Percentiles rank a stretch among this genome's conserved stretches.
phyloP scores from a whole-genome alignment of 768 basidiomycete species.

The Termitomyces sp. region DNA sequence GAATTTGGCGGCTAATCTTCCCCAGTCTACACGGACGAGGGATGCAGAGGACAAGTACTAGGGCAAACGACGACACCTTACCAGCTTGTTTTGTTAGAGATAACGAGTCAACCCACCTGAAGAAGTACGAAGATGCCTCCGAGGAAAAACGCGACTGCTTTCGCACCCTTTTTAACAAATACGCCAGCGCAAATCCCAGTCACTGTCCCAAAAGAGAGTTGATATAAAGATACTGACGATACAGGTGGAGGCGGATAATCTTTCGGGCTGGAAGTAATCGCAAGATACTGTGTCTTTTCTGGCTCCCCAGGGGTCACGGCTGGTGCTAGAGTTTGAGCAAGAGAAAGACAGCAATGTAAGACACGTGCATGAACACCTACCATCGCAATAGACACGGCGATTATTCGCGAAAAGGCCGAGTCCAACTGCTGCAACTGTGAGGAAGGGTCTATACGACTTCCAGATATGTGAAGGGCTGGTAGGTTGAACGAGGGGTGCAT shows the following conservation, averaged over 20 bases:
- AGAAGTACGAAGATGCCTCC: constrained; percentile 89
- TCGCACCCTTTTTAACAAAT: constrained; percentile 94
- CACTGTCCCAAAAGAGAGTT: constrained; percentile 85
- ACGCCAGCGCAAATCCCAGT: constrained; percentile 87
- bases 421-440: constrained; percentile 34
- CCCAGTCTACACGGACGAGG: constrained; percentile 79
- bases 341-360: constrained; percentile 1
- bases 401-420: constrained; percentile 36
- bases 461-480: neutral
- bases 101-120: constrained; percentile 49
- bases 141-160: constrained; percentile 74
- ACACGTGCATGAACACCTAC: constrained; percentile 18
- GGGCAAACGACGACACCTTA: neutral
- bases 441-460: constrained; percentile 10
- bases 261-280: neutral
- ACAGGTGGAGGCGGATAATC: constrained; percentile 47
- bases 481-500: neutral
- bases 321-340: neutral
- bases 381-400: constrained; percentile 45
- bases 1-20: constrained; percentile 54
- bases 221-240: constrained; percentile 74
- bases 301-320: constrained; percentile 4
- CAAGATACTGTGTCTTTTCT: neutral
- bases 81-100: neutral
- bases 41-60: constrained; percentile 79